phyloP scores from a whole-genome alignment of 441 rosid genomes.

The Euphorbia schlechtendalii region DNA sequence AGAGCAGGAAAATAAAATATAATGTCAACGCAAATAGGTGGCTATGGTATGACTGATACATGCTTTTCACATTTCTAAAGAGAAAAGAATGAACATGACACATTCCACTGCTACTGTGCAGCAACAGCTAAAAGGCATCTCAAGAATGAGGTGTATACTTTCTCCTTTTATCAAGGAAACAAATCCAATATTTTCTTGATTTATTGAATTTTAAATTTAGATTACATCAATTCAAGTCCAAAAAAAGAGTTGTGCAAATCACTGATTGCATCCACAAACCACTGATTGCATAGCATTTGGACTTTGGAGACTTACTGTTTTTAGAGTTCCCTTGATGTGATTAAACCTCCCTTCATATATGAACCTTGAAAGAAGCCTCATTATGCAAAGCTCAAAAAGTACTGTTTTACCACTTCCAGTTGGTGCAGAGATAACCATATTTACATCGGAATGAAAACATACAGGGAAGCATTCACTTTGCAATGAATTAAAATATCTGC shows the following conservation, averaged over 20 bases:
- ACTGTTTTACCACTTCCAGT: constrained; percentile 98
- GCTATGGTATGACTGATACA: background rate
- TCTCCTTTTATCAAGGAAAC: no score
- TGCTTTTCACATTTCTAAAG: background rate
- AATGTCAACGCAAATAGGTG: background rate
- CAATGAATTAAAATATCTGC: constrained; percentile 89
- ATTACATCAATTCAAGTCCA: background rate
- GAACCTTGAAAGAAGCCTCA: constrained; percentile 82
- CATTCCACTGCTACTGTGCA: background rate
- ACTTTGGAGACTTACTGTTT: constrained; percentile 55
- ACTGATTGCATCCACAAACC: background rate
- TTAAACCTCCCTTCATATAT: constrained; percentile 56
- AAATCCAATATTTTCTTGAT: background rate
- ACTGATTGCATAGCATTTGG: background rate
- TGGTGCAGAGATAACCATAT: constrained; percentile 95
- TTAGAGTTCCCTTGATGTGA: constrained; percentile 77
- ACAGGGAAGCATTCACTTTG: constrained; percentile 93
- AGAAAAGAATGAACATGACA: background rate
- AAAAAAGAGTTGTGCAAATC: no score
- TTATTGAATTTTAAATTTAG: background rate
- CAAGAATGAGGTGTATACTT: background rate
- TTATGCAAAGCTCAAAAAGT: constrained; percentile 84
- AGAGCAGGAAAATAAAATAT: background rate
- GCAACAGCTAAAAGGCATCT: background rate
- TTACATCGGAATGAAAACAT: constrained; percentile 73